A percentile compares a stretch with the other conserved stretches of the same genome.
Evolutionary conservation across 352 stramenopile genomes (phyloP).

Genomic region (Phytophthora cryptogea): DNA sequence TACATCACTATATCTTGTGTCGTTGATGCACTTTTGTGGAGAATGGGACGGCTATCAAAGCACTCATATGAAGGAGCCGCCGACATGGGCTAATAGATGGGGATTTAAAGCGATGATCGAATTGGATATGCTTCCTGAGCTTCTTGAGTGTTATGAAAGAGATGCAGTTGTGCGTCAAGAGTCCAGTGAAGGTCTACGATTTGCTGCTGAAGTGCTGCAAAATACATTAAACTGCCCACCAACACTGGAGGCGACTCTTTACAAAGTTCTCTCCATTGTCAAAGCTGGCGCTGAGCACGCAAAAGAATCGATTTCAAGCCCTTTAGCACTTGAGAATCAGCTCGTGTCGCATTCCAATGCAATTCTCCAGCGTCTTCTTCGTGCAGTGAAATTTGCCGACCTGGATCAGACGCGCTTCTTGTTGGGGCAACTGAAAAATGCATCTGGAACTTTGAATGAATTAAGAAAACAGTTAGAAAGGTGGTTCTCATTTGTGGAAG

Average conservation of each 20-base stretch:
- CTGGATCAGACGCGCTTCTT: slow-evolving; percentile 25
- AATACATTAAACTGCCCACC: slow-evolving; percentile 35
- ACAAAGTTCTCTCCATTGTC: slow-evolving; percentile 36
- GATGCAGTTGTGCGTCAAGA: slow-evolving; percentile 29
- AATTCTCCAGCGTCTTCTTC: slow-evolving; percentile 36
- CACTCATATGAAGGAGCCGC: slow-evolving; percentile 35
- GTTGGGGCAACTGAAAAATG: slow-evolving; percentile 32
- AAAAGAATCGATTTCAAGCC: background rate
- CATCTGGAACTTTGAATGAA: slow-evolving; percentile 16
- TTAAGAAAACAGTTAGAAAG: slow-evolving; percentile 47
- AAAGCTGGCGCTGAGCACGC: slow-evolving; percentile 24
- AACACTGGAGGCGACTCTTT: slow-evolving; percentile 37
- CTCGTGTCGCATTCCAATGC: slow-evolving; percentile 39
- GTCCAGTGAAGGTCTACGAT: slow-evolving; percentile 28
- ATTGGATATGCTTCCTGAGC: slow-evolving; percentile 36
- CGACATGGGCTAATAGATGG: slow-evolving; percentile 28
- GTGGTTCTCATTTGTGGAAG: slow-evolving; percentile 45
- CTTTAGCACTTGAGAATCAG: slow-evolving; percentile 3
- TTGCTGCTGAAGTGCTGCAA: slow-evolving; percentile 43
- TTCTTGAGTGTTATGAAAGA: slow-evolving; percentile 40
- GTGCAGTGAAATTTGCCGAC: slow-evolving; percentile 33
- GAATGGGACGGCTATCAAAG: slow-evolving; percentile 40
- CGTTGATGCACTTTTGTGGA: slow-evolving; percentile 38
- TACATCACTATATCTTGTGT: slow-evolving; percentile 33
- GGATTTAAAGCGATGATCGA: slow-evolving; percentile 36